phyloP scores from a whole-genome alignment of 352 stramenopile genomes.

The Globisporangium canariense region DNA sequence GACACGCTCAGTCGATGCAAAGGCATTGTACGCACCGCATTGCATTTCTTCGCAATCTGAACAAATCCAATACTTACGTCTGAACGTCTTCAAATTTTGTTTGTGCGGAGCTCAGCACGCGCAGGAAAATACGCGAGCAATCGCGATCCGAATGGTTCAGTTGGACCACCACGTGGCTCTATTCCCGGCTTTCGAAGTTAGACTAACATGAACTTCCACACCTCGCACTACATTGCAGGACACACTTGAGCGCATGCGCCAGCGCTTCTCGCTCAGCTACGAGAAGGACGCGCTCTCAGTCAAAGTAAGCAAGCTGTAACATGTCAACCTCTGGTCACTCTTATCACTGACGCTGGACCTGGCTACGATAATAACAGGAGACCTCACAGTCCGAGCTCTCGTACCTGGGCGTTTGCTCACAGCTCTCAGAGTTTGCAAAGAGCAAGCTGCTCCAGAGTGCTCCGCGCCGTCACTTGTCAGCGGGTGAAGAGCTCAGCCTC shows the following conservation, averaged over 20 bases:
- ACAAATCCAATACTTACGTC: not conserved
- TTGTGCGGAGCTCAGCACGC: conserved; percentile 22
- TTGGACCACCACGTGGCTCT: not conserved
- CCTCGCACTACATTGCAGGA: not conserved
- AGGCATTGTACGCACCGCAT: conserved; percentile 28
- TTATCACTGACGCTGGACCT: not conserved
- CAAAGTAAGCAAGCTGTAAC: conserved; percentile 1
- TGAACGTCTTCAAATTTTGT: not conserved
- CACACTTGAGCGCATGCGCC: conserved; percentile 14
- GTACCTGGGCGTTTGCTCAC: conserved; percentile 39
- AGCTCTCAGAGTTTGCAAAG: conserved; percentile 31
- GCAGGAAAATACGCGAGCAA: conserved; percentile 29
- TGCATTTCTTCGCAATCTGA: not conserved
- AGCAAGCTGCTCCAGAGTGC: conserved; percentile 29
- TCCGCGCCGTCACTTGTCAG: conserved; percentile 17
- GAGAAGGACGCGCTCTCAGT: conserved; percentile 22
- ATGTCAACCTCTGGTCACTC: not conserved
- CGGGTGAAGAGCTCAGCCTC: conserved; percentile 21
- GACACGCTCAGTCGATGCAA: conserved; percentile 19
- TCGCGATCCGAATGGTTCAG: conserved; percentile 28
- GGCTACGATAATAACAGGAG: conserved; percentile 21
- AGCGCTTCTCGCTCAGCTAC: conserved; percentile 28
- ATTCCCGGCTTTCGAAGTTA: too few species aligned
- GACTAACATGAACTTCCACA: too few species aligned
- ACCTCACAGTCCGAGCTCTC: conserved; percentile 28